Base-by-base conservation (phyloP, 352 stramenopile genomes). In the Nothophytophthora sp. region DNA sequence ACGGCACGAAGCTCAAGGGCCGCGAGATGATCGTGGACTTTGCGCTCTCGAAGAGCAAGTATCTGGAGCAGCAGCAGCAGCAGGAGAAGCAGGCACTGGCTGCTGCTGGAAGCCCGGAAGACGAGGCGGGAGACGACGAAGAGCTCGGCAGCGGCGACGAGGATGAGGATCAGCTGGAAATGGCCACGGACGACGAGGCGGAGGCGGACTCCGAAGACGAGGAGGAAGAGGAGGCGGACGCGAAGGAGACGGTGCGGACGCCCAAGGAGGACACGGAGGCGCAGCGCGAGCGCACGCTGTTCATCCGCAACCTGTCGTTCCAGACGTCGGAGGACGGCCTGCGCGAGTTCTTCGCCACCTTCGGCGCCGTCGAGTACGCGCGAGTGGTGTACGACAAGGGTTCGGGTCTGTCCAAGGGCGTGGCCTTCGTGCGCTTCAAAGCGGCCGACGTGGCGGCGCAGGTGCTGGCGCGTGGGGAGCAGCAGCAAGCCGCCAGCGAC, bases 21-120 rank as follows among this genome's bases (percentile, higher is more conserved):
- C 80, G 84, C 37, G 76, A 91, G 55, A 91, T 95, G 70, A 80
- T 92, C 55, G 84, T 95, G 24, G 84, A 95, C 74, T 91, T 88
- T 60, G 84, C 84, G 29, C 48, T 95, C 22, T 76, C 81, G 10
- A 92, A 95, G 58, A 63, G 67, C 13, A 86, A 95, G 51, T 92
- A 92, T 43, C 24, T 90, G 22, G 70, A 90, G 48, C 74, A 88
- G 62, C 76, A 89, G 49, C 76, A 83, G 50, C 73, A 90, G 44
- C 73, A 79, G 40, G 54, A 77, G 27, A 45, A 70, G 11, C 55
- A 82, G 23, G 54, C 46, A 13, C 50, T 59, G 9, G 51, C 59
- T 16, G 50, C 62, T 16, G 60, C 54, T 16, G 38, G n/a, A n/a
- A n/a, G 40, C 10, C 38, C 42, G 0, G 63, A 70, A 24, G 49